phyloP scores from a whole-genome alignment of 2,329 filamentous ascomycete species.

The Aspergillus sp. region DNA sequence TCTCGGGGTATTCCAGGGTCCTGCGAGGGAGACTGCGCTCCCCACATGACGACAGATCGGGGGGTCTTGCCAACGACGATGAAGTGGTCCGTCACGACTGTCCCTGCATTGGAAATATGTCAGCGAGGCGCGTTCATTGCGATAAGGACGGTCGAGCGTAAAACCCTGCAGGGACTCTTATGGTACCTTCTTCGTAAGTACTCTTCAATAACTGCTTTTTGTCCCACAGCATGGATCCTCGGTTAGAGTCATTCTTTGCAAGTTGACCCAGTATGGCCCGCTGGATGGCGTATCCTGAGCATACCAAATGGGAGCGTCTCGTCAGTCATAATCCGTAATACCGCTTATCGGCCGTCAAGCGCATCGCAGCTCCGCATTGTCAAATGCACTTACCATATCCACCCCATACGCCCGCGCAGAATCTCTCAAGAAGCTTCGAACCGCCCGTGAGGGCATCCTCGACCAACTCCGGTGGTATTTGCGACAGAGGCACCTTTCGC shows the following conservation, averaged over 20 bases:
- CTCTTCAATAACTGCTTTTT: not conserved
- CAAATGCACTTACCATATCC: not conserved
- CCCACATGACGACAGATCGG: not conserved
- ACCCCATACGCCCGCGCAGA: slow-evolving; percentile 2
- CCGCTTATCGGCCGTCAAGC: not conserved
- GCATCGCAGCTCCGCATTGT: not conserved
- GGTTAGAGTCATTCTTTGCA: not conserved
- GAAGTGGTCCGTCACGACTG: slow-evolving; percentile 1
- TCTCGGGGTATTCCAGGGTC: not conserved
- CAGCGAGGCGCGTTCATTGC: not conserved
- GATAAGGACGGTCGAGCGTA: not conserved
- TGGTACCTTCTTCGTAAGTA: slow-evolving; percentile 1
- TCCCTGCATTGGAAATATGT: not conserved
- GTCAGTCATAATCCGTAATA: too few species aligned
- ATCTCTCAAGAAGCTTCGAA: not conserved
- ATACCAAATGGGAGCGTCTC: too few species aligned
- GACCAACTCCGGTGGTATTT: not conserved
- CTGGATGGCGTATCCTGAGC: slow-evolving; percentile 2
- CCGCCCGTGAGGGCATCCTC: not conserved
- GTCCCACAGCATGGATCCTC: not conserved
- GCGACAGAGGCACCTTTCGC: not conserved
- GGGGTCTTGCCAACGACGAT: not conserved
- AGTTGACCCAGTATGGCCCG: not conserved
- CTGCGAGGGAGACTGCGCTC: not conserved
- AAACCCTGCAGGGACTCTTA: not conserved